A percentile compares a stretch with the other conserved stretches of the same genome.
phyloP scores from a whole-genome alignment of 2,329 filamentous ascomycete genomes.

The Ophiostoma sp. region DNA sequence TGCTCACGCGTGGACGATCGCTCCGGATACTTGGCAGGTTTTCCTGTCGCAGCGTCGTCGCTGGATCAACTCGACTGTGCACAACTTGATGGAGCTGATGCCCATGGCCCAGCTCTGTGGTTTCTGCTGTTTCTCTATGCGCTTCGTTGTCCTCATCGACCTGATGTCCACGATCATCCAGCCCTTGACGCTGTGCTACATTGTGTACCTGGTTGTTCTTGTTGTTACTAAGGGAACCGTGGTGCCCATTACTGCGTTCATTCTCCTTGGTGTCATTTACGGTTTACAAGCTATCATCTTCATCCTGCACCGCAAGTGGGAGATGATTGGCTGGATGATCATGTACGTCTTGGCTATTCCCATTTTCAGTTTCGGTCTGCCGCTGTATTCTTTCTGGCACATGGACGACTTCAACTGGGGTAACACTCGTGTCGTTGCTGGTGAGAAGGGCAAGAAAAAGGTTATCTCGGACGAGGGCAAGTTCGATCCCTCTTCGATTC shows the following conservation, averaged over 20 bases:
- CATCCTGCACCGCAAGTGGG: constrained; percentile 93
- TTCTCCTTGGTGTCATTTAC: constrained; percentile 91
- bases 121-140: constrained; percentile 99
- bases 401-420: constrained; percentile 99
- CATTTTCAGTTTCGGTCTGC: constrained; percentile 83
- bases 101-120: constrained; percentile 90
- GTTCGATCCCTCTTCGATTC: constrained; percentile 87
- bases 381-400: constrained; percentile 95
- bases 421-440: constrained; percentile 94
- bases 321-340: constrained; percentile 99
- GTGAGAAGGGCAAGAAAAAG: constrained; percentile 86
- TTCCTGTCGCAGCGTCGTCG: constrained; percentile 97
- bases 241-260: constrained; percentile 78
- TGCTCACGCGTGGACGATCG: constrained; percentile 94
- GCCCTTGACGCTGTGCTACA: constrained; percentile 84
- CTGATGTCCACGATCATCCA: constrained; percentile 86
- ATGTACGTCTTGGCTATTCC: constrained; percentile 89
- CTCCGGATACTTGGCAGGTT: constrained; percentile 86
- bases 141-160: constrained; percentile 94
- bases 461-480: constrained; percentile 96
- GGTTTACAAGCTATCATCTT: constrained; percentile 97
- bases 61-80: constrained; percentile 99
- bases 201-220: constrained; percentile 79
- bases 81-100: constrained; percentile 94
- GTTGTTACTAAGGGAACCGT: constrained; percentile 56